A percentile compares a stretch with the other conserved stretches of the same genome.
Conservation (phyloP, 768 basidiomycete species). For the Macrocybe gigantea region DNA sequence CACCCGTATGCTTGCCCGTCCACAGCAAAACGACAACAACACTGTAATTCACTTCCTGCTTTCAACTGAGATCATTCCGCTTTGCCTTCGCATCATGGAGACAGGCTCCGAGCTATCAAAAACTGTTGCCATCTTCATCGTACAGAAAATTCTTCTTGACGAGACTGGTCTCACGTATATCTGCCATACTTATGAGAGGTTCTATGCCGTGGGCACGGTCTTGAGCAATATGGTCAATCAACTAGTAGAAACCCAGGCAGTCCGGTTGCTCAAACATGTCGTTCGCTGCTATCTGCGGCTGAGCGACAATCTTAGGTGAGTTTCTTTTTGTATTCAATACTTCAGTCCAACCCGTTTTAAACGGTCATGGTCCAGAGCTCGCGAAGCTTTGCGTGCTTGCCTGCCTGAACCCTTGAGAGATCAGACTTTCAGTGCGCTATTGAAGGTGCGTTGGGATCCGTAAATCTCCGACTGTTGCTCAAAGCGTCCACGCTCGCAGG, state of each 20-base stretch:
- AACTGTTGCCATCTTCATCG: constrained; percentile 99
- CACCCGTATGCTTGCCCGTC: not conserved
- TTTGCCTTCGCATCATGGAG: constrained; percentile 99
- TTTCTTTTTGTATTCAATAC: constrained; percentile 6
- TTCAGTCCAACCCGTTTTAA: constrained; percentile 1
- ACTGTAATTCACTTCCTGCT: constrained; percentile 98
- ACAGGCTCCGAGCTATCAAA: constrained; percentile 98
- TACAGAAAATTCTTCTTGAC: constrained; percentile 95
- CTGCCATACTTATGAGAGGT: constrained; percentile 99
- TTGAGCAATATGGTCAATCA: constrained; percentile 99
- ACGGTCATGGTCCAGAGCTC: constrained; percentile 51
- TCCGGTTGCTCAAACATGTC: constrained; percentile 93
- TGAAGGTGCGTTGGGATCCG: constrained; percentile 59
- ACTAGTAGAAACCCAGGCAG: constrained; percentile 96
- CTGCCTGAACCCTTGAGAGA: constrained; percentile 93
- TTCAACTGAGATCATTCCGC: constrained; percentile 98
- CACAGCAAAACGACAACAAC: constrained; percentile 97
- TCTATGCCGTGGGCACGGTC: constrained; percentile 98
- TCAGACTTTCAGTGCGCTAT: constrained; percentile 83
- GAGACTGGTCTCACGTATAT: constrained; percentile 98
- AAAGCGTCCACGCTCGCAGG: constrained; percentile 35
- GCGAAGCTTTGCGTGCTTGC: constrained; percentile 93
- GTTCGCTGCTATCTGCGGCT: constrained; percentile 94
- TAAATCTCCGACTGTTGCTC: constrained; percentile 5
- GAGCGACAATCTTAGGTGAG: constrained; percentile 91